phyloP scores from a whole-genome alignment of 305 asterid species.

The Fraxinus ornus region DNA sequence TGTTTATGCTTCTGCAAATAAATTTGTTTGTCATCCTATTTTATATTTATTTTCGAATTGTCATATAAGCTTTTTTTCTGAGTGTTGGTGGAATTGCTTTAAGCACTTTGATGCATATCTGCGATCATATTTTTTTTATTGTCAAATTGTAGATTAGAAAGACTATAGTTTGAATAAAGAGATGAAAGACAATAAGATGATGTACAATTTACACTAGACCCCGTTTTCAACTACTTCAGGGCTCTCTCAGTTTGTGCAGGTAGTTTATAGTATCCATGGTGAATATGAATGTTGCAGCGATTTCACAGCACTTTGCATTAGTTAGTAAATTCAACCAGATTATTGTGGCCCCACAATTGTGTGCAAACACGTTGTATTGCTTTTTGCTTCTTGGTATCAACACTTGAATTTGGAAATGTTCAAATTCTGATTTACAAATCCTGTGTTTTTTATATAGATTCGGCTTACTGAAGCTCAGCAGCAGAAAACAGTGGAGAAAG shows the following conservation, averaged over 20 bases:
- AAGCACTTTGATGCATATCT: neutral
- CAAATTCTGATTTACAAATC: neutral
- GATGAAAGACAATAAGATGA: neutral
- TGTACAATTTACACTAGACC: neutral
- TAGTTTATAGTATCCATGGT: neutral
- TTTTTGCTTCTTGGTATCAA: neutral
- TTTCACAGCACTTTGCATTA: neutral
- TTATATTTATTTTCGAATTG: neutral
- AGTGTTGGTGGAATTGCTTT: neutral
- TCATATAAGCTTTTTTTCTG: neutral
- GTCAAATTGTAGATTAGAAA: neutral
- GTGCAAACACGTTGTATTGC: neutral
- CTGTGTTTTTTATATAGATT: constrained; percentile 38
- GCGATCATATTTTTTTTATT: neutral
- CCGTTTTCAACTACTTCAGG: neutral
- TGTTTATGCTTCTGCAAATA: neutral
- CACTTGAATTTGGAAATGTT: neutral
- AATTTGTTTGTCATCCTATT: neutral
- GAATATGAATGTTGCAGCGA: neutral
- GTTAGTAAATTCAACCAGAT: neutral
- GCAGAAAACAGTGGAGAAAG: constrained; percentile 60
- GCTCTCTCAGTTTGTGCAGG: constrained; percentile 14
- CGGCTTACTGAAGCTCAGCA: constrained; percentile 86
- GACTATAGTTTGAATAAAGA: neutral
- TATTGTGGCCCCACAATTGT: neutral